Evolutionary conservation across 1,284 basidiomycete genomes (phyloP).

Genomic region (Xanthoconium separans): DNA sequence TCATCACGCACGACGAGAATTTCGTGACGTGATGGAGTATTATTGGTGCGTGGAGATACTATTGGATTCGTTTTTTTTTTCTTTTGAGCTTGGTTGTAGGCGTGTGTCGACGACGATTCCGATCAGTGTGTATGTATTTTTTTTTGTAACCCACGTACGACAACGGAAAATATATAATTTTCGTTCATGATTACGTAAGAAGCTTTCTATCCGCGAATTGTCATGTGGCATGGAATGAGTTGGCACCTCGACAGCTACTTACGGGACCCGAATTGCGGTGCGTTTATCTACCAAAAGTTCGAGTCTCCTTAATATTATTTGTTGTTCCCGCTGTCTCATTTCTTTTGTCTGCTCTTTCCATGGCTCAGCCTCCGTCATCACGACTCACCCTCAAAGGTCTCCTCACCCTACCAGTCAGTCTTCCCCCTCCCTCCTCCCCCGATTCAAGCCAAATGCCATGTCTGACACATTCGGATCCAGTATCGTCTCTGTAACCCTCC

Average conservation of each 20-base stretch:
- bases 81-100: constrained; percentile 35
- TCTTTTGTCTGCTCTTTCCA: not conserved
- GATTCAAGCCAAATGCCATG: not conserved
- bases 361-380: constrained; percentile 46
- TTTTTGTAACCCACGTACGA: too few species aligned
- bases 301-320: too few species aligned
- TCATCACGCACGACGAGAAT: constrained; percentile 96
- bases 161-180: too few species aligned
- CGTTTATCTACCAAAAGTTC: constrained; percentile 20
- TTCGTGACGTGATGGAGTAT: constrained; percentile 89
- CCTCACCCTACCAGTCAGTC: constrained; percentile 46
- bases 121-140: too few species aligned
- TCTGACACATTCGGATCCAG: constrained; percentile 26
- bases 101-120: constrained; percentile 59
- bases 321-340: accelerated
- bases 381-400: constrained; percentile 44
- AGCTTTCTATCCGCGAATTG: too few species aligned
- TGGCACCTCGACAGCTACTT: constrained; percentile 15
- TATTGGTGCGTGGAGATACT: constrained; percentile 63
- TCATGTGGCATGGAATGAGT: constrained; percentile 1
- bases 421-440: too few species aligned
- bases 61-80: not conserved
- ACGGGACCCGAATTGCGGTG: constrained; percentile 2
- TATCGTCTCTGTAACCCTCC: constrained; percentile 68
- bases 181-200: too few species aligned